Evolutionary conservation across 257 asterid genomes (phyloP).

Genomic region (Nicotiana tomentosiformis): DNA sequence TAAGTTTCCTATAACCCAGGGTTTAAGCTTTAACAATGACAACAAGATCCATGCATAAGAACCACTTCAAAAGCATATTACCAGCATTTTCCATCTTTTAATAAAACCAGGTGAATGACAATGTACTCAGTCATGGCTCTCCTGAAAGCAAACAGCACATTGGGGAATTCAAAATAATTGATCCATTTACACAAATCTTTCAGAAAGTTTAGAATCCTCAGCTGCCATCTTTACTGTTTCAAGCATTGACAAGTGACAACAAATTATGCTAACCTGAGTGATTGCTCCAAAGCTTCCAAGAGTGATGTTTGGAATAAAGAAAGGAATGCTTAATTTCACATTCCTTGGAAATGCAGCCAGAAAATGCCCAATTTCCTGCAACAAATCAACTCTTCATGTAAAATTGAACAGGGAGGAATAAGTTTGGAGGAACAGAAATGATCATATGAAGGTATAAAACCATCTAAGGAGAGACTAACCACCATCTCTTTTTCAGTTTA

Average conservation of each 20-base stretch:
- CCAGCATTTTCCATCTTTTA: background rate
- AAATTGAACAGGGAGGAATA: conserved; percentile 12
- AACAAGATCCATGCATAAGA: background rate
- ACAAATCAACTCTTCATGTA: conserved; percentile 34
- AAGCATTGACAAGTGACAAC: background rate
- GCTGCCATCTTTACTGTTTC: background rate
- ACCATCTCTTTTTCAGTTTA: background rate
- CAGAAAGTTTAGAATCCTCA: conserved; percentile 1
- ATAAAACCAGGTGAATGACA: background rate
- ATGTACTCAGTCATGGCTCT: background rate
- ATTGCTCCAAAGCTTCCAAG: conserved; percentile 98
- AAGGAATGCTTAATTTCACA: conserved; percentile 88
- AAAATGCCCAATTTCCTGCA: conserved; percentile 96
- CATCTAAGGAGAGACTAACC: background rate
- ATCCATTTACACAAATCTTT: background rate
- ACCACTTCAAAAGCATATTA: background rate
- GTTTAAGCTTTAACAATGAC: background rate
- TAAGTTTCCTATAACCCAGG: background rate
- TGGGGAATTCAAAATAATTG: background rate
- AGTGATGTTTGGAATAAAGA: conserved; percentile 85
- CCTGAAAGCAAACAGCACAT: background rate
- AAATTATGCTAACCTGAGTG: conserved; percentile 57
- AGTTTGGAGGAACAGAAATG: background rate
- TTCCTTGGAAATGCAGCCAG: conserved; percentile 85
- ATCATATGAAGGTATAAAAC: background rate